These are phyloP conservation scores for Aspergillus sp. DNA, from an alignment of 2,329 filamentous ascomycete species.

Conservation along the genomic window DNA sequence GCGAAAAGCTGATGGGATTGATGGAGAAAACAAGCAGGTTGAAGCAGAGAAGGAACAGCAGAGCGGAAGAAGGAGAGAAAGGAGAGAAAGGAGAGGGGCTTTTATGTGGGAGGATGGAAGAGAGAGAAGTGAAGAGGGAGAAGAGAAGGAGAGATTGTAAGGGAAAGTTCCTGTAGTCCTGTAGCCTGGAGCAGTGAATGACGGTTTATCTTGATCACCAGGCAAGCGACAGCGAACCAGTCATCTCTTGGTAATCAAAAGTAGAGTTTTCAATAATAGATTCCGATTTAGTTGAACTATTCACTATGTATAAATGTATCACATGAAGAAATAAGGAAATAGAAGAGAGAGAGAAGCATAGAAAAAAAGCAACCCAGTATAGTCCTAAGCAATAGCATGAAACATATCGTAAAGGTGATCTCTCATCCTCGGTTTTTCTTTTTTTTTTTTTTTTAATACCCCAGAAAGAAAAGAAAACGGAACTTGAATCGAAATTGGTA, in stretches of 20 bases:
- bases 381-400: not conserved
- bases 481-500: conserved; percentile 24
- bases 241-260: no score
- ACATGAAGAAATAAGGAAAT: not conserved
- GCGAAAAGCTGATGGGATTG: no score
- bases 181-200: not conserved
- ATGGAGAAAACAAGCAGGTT: no score
- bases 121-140: not conserved
- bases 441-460: conserved; percentile 2
- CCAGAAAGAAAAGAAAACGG: conserved; percentile 10
- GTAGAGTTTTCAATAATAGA: not conserved
- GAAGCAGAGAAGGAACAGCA: no score
- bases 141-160: not conserved
- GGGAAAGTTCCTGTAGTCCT: no score
- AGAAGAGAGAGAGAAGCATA: not conserved
- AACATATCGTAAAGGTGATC: not conserved
- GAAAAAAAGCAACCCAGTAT: not conserved
- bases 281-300: not conserved
- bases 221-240: not conserved
- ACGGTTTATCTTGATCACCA: not conserved
- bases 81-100: not conserved
- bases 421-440: conserved; percentile 6
- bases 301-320: not conserved
- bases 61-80: no score
- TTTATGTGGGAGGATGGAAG: not conserved